phyloP scores from a whole-genome alignment of 345 rosid genomes.

The Geranium brycei region DNA sequence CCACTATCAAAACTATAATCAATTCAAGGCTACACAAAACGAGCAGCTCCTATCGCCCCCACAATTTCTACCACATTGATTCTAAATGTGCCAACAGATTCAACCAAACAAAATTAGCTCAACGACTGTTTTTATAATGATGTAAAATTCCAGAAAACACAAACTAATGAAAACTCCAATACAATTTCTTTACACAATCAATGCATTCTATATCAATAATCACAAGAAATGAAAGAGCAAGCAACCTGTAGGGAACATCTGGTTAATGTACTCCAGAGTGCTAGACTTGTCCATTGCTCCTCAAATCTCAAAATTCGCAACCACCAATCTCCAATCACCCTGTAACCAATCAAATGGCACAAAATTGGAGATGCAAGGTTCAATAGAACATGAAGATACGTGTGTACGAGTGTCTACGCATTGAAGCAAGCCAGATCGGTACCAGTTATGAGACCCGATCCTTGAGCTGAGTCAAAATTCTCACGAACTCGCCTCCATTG shows the following conservation, averaged over 20 bases:
- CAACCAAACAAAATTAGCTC: background rate
- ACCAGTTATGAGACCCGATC: background rate
- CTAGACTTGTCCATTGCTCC: conserved; percentile 77
- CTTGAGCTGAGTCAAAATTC: background rate
- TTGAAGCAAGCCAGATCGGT: background rate
- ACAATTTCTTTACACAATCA: background rate
- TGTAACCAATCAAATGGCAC: background rate
- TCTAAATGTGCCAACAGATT: background rate
- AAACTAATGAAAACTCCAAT: no score
- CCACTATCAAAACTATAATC: no score
- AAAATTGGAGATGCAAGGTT: background rate
- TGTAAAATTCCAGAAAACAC: background rate
- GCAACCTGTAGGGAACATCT: conserved; percentile 95
- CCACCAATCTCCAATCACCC: background rate
- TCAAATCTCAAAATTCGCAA: background rate
- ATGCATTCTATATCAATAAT: background rate
- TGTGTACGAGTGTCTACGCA: background rate
- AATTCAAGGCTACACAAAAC: no score
- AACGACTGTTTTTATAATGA: background rate
- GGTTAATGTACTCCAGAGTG: conserved; percentile 91
- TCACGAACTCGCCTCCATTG: background rate
- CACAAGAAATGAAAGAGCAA: background rate
- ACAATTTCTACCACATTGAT: background rate
- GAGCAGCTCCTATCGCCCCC: no score
- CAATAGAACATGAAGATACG: background rate